Conservation (phyloP, 2,329 filamentous ascomycete genomes). For the Venturia nashicola region DNA sequence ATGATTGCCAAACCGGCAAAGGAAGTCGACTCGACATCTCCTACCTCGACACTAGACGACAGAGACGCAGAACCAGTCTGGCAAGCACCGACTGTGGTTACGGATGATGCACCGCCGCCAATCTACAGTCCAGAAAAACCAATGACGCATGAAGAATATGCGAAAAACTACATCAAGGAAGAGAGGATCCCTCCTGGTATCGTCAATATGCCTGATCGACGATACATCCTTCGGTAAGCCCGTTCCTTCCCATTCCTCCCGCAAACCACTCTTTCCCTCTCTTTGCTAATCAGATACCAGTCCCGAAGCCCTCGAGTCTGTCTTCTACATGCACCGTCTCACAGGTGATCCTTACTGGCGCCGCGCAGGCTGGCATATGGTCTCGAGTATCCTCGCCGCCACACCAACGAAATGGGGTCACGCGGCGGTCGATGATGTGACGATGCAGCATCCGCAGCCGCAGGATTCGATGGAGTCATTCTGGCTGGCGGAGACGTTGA, state of each 20-base stretch:
- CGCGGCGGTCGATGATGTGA: conserved; percentile 56
- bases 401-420: conserved; percentile 52
- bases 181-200: conserved; percentile 44
- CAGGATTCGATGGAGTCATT: conserved; percentile 53
- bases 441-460: conserved; percentile 29
- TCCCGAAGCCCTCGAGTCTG: conserved; percentile 69
- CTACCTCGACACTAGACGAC: neutral
- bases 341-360: conserved; percentile 55
- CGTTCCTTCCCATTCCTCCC: neutral
- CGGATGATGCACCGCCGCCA: conserved; percentile 1
- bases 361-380: conserved; percentile 65
- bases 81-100: conserved; percentile 2
- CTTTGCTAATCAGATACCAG: conserved; percentile 12
- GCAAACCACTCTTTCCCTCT: neutral
- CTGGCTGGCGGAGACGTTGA: conserved; percentile 28
- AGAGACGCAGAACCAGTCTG: neutral
- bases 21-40: neutral
- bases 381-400: conserved; percentile 46
- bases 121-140: conserved; percentile 13
- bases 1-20: neutral
- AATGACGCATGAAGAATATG: conserved; percentile 23
- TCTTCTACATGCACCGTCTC: conserved; percentile 66
- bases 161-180: conserved; percentile 24
- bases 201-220: conserved; percentile 39
- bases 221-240: conserved; percentile 48